Evolutionary conservation across 2,329 filamentous ascomycete genomes (phyloP), one percentile per base, ranked within the genome.

Genomic region (Aspergillus udagawae): DNA sequence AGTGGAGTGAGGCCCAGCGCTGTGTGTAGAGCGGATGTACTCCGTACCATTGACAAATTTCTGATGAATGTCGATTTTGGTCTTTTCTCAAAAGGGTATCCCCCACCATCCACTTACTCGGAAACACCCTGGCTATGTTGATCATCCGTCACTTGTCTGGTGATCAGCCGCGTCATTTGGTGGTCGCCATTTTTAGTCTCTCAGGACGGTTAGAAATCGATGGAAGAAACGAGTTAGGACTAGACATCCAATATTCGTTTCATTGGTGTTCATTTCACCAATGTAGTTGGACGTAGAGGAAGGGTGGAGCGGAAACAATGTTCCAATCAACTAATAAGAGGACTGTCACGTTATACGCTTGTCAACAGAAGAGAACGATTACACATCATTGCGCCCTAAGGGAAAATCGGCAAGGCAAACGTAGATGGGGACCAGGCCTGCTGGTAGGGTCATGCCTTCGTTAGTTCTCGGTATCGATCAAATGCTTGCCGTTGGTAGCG

Each of bases 161-260:
- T 65, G 64, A 66, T 65, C 64, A 64, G 55, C 45, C 62, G 61
- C 63, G 52, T 60, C 60, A 59, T 47, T 47, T 20, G 12, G 17
- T 23, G 27, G 44, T 47, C 21, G 21, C 20, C 44, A 12, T 45
- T 17, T 23, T 2, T 17, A 10, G 23, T 20, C 20, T 44, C 41
- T 44, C 20, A 44, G 14, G 32, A 38, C 7, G 32, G 6, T 38
- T 17, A 38, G 32, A 38, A 38, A 38, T 38, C 14, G 14, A 23
- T 20, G 10, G 41, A 44, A 23, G 41, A 23, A 21, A 23, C 10
- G 8, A 44, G 20, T 9, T 44, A 23, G n/a, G 21, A 44, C n/a
- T 44, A 44, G 7, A 21, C 41, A 44, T 20, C 21, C 41, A 3
- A 21, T 21, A 2, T 23, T 21, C 8, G n/a, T 44, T 23, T 38